Percentiles rank a stretch among this genome's conserved stretches.
Evolutionary conservation across 352 stramenopile species (phyloP).

Genomic region (Ophiocytium majus): DNA sequence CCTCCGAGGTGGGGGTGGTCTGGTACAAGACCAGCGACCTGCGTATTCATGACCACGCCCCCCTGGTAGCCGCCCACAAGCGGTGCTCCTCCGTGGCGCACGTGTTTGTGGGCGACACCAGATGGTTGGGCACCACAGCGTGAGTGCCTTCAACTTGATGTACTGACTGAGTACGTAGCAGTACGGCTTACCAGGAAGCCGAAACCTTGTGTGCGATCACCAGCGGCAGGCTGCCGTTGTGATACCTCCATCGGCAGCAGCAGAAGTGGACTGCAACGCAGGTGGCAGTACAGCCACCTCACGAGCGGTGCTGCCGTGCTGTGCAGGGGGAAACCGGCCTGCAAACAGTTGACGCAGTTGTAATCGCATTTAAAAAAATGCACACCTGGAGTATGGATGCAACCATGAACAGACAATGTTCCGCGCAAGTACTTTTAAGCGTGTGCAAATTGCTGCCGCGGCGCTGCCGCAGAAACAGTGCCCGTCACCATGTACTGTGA

Average conservation of each 20-base stretch:
- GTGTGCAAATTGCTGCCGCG: background rate
- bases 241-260: background rate
- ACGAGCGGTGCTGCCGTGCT: no score
- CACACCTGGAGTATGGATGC: background rate
- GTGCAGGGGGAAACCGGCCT: no score
- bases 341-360: no score
- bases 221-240: background rate
- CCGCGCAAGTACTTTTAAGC: background rate
- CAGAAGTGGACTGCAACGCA: background rate
- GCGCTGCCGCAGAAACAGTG: background rate
- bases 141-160: conserved; percentile 11
- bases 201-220: background rate
- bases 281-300: background rate
- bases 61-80: conserved; percentile 30
- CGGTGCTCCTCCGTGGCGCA: conserved; percentile 33
- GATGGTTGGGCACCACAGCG: conserved; percentile 46
- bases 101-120: conserved; percentile 73
- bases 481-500: background rate
- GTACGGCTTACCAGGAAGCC: no score
- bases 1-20: conserved; percentile 34
- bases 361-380: background rate
- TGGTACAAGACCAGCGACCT: conserved; percentile 53
- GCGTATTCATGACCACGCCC: conserved; percentile 43
- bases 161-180: no score
- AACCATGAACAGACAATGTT: background rate